Percentiles rank a stretch among this genome's conserved stretches.
These are phyloP conservation scores for Micromonas commoda DNA, from an alignment of 139 green algal species.

Conservation along the genomic window DNA sequence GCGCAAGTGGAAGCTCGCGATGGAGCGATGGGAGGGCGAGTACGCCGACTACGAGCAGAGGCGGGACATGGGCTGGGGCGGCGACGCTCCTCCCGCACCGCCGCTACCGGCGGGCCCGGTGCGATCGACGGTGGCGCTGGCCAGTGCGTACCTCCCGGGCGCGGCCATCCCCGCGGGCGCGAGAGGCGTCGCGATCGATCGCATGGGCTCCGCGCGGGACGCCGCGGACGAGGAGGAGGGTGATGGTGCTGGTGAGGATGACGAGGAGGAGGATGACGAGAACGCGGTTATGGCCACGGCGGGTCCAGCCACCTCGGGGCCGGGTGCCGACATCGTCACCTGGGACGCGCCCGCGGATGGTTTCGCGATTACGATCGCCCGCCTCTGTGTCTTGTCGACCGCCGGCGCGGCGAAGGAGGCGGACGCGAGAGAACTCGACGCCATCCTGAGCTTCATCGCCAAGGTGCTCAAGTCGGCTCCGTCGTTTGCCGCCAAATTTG, in stretches of 20 bases:
- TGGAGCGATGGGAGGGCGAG: background rate
- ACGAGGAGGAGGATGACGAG: background rate
- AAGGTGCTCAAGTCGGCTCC: background rate
- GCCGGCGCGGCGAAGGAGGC: background rate
- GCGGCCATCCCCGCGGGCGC: background rate
- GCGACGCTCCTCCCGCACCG: background rate
- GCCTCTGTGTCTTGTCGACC: background rate
- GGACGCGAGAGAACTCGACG: background rate
- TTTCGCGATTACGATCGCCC: background rate
- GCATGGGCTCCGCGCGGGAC: background rate
- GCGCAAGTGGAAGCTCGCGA: background rate
- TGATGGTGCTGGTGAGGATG: background rate
- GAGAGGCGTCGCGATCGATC: background rate
- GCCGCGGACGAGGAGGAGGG: background rate
- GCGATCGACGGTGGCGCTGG: background rate
- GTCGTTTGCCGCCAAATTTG: background rate
- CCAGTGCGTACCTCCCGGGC: slow-evolving; percentile 5
- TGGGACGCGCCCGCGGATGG: slow-evolving; percentile 13
- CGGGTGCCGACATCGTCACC: background rate
- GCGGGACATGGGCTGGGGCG: no score
- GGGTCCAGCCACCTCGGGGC: no score
- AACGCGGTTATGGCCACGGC: background rate
- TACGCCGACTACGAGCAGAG: background rate
- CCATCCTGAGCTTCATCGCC: background rate
- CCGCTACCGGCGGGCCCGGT: background rate